Base-by-base conservation (phyloP, 176 grass and related monocot species). In the Ensete glaucum region DNA sequence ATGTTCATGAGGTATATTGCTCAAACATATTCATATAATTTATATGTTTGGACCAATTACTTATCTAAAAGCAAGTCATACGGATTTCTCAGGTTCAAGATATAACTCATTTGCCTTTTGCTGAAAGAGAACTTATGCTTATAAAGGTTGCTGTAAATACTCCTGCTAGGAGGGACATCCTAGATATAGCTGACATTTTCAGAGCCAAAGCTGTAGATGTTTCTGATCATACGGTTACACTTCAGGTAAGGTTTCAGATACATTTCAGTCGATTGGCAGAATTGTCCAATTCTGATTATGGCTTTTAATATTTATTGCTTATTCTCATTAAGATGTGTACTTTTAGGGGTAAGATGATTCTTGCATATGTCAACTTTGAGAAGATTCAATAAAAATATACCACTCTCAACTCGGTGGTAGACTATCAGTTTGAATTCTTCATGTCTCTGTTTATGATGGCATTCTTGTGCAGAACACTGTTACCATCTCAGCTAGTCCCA, bases 191-290 rank as follows among this genome's bases (percentile, higher is more conserved):
- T 67, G 72, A 86, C 62, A 79, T 92, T 84, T 89, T 92, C 57
- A 72, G 84, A 53, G 90, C 90, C 57, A 83, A 79, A 67, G 80
- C 79, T 70, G 89, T 92, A 62, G 89, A 92, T 84, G 79, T 89
- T 73, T 92, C 89, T 20, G 89, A 86, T 74, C 89, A 92, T 74
- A 92, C 90, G 51, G 69, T 92, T 77, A 92, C 90, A n/a, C 86
- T 92, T 55, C 81, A 86, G 86, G 90, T 92, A 82, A 20, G 22
- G 65, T 56, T 55, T 78, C 19, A 52, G 57, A 52, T 76, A 48
- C 20, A 76, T 15, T 15, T 64, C 16, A 52, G 34, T 62, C 14
- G 65, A 1, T n/a, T 13, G 21, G 12, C 21, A 13, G 1, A 65
- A 24, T 24, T 63, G 34, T 63, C n/a, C 59, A 20, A n/a, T 60